These are phyloP conservation scores for Calocera viscosa DNA, from an alignment of 768 basidiomycete species.

Conservation along the genomic window DNA sequence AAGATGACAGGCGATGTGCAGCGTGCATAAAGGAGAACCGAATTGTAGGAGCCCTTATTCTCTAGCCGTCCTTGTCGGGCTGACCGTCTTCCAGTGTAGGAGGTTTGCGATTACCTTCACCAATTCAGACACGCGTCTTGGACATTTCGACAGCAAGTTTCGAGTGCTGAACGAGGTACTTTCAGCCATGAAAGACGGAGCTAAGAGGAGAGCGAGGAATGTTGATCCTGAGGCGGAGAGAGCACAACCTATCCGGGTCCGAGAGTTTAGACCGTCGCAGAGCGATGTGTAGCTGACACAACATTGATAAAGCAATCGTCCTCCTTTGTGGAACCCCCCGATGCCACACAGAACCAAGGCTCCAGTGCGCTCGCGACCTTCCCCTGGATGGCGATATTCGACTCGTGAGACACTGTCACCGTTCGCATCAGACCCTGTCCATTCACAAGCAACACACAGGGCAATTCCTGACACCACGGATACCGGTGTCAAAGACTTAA, in stretches of 20 bases:
- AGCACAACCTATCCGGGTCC: background rate
- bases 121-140: background rate
- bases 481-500: background rate
- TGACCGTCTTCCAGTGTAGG: background rate
- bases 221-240: background rate
- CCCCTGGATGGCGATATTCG: conserved; percentile 5
- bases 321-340: background rate
- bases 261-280: background rate
- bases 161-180: background rate
- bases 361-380: background rate
- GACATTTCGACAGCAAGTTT: background rate
- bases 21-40: background rate
- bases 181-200: background rate
- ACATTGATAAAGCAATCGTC: background rate
- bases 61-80: background rate
- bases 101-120: conserved; percentile 5
- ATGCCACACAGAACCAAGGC: background rate
- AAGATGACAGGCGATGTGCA: background rate
- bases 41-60: background rate
- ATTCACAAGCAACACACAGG: background rate
- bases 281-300: background rate
- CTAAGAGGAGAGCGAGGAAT: background rate
- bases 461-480: background rate
- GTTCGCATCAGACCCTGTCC: background rate
- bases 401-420: background rate